phyloP scores from a whole-genome alignment of 1,284 basidiomycete species.

The Psilocybe mexicana region DNA sequence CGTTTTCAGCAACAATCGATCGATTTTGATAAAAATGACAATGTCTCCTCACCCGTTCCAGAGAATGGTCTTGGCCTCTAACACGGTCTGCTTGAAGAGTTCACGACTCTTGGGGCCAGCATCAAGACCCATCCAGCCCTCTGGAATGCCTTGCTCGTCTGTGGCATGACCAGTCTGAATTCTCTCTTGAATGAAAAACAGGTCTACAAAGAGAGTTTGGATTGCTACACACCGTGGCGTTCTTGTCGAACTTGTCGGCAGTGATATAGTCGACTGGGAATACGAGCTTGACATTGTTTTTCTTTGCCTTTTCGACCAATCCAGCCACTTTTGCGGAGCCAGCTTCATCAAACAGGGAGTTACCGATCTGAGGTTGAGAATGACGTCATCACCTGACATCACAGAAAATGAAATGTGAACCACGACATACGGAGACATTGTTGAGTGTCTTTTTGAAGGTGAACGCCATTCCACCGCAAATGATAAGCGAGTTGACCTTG shows the following conservation, averaged over 20 bases:
- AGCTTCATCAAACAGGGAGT: slow-evolving; percentile 91
- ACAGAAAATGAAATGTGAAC: neutral
- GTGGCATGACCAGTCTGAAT: slow-evolving; percentile 73
- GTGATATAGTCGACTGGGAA: slow-evolving; percentile 96
- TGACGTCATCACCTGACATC: slow-evolving; percentile 21
- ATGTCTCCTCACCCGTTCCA: slow-evolving; percentile 83
- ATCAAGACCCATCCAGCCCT: slow-evolving; percentile 95
- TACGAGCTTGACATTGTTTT: slow-evolving; percentile 92
- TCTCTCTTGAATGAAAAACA: neutral
- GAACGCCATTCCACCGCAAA: slow-evolving; percentile 99
- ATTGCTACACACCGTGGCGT: slow-evolving; percentile 65
- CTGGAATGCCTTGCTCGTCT: slow-evolving; percentile 86
- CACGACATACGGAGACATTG: slow-evolving; percentile 61
- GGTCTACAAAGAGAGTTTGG: slow-evolving; percentile 1
- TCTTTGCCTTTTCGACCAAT: slow-evolving; percentile 92
- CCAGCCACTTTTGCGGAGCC: slow-evolving; percentile 87
- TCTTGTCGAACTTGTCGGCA: slow-evolving; percentile 94
- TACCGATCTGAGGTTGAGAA: slow-evolving; percentile 69
- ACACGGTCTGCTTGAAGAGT: slow-evolving; percentile 80
- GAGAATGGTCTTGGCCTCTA: slow-evolving; percentile 93
- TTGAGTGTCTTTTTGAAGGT: slow-evolving; percentile 98
- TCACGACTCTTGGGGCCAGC: slow-evolving; percentile 81
- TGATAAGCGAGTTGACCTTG: slow-evolving; percentile 93
- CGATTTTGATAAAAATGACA: neutral
- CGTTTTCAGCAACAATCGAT: slow-evolving; percentile 9